Base-by-base conservation (phyloP, 805 yeast species). In the Cyberlindnera nakhonratchasimensis region DNA sequence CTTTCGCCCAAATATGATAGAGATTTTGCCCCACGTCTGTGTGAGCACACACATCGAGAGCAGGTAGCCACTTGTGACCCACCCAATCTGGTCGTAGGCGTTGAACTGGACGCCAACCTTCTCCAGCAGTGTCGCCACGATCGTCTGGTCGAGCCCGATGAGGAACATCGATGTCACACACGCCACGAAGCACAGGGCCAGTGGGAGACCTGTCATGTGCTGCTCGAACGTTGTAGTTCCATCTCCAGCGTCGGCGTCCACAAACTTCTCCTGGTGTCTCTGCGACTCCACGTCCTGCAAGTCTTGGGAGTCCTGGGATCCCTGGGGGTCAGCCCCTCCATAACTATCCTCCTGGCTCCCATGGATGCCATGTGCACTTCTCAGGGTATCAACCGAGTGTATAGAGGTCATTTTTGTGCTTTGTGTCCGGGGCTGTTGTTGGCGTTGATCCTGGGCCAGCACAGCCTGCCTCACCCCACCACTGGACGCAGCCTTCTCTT, bases 1-100 rank as follows among this genome's bases (percentile, higher is more conserved):
- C 51, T 77, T 76, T 35, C 86, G 66, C 8, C 86, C 86, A 53
- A 74, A 69, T 1, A 77, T 71, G 29, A 78, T 71, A 11, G 82
- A 69, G 2, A 79, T 39, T 34, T 72, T 70, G 9, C 85, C 85
- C 71, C 80, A 80, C 12, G 75, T 57, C 12, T 79, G 74, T 3
- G 76, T 66, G 21, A 77, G 60, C 22, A 72, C 64, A 2, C 80
- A 77, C 64, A 72, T 67, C 1, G 82, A 74, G 37, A 80, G 59
- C 52, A 75, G 53, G 55, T 69, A 80, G 2, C 77, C 82, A 0
- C 80, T 61, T 6, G 78, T 61, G 20, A 79, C 55, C 86, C 86
- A 80, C 5, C 80, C 80, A 9, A 79, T 64, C 42, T 75, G 68
- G 6, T 72, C 67, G 50, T 75, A 79, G 4, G 67, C 65, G 16